Evolutionary conservation across 2,329 filamentous ascomycete genomes (phyloP), one percentile per base, ranked within the genome.

Genomic region (Alternaria ventricosa): DNA sequence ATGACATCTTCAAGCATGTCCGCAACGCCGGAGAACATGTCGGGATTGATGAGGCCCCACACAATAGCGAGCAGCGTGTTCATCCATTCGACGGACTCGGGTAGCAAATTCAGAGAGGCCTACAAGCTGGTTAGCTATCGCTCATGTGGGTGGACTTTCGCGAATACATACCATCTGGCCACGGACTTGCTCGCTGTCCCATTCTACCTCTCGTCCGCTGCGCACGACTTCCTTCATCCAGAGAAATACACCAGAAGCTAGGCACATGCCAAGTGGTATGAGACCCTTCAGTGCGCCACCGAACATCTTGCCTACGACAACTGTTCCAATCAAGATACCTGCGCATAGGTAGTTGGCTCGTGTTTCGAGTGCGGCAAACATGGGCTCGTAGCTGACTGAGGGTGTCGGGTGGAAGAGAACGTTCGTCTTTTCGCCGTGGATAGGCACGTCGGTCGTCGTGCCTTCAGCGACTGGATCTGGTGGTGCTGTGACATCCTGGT

Each of bases 1-100:
- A 98, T 98, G 69, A 98, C 92, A 78, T 98, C 95, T 81, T 96
- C 92, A 6, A 96, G 87, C 12, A 92, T 97, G 76, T 98, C 96
- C n/a, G 94, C 94, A 9, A 97, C 88, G 6, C 88, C 88, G n/a
- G 88, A 84, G 79, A 99, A 96, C 92, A 98, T 96, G 46, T 98
- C 95, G 0, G 96, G 95, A 75, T 98, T 96, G 67, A 97, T 90
- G 5, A 98, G 84, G 1, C 93, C 92, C 96, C 96, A 99, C 46
- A 96, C 86, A 45, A 97, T 87, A 2, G 87, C 88, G 5, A 98
- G 81, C 55, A 96, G 88, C 0, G 92, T 94, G 78, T 99, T 99
- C 87, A 99, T 91, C 96, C 96, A 98, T 77, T 87, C 84, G 7
- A 97, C 94, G 0, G 92, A 96, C 81, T 97, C 95, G 0, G 95